Conservation (phyloP, 768 basidiomycete genomes). For the Nidularia pulvinata region DNA sequence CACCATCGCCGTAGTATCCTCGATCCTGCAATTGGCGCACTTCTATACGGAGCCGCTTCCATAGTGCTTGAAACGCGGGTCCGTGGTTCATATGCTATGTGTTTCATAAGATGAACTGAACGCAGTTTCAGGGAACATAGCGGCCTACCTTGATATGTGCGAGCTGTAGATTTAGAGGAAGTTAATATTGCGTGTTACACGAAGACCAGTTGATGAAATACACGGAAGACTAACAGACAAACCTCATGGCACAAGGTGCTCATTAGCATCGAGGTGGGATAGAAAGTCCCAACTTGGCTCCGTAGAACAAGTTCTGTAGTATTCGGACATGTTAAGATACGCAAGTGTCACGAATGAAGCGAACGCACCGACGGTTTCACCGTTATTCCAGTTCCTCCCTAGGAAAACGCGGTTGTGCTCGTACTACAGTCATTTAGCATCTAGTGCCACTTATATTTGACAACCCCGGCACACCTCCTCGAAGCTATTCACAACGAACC, state of each 20-base stretch:
- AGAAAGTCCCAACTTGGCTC: constrained; percentile 56
- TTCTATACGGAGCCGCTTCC: constrained; percentile 64
- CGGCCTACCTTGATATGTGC: constrained; percentile 75
- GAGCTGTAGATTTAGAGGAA: constrained; percentile 39
- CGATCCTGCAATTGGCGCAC: constrained; percentile 68
- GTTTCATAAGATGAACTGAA: neutral
- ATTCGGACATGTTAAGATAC: neutral
- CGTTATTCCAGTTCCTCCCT: constrained; percentile 84
- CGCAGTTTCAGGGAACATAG: neutral
- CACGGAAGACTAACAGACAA: constrained; percentile 7
- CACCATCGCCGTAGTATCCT: constrained; percentile 87
- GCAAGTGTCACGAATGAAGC: neutral
- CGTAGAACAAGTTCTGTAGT: constrained; percentile 75
- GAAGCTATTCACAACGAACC: constrained; percentile 73
- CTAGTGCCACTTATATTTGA: neutral
- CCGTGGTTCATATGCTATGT: constrained; percentile 82
- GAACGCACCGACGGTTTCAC: constrained; percentile 70
- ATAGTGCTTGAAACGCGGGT: constrained; percentile 71
- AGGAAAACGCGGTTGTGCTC: constrained; percentile 78
- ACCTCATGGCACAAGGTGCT: constrained; percentile 87
- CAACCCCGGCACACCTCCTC: constrained; percentile 62
- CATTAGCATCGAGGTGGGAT: constrained; percentile 68
- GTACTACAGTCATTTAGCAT: constrained; percentile 43
- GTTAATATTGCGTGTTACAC: too few relatives aligned
- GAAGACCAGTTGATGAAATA: too few relatives aligned